A percentile compares a stretch with the other conserved stretches of the same genome.
Evolutionary conservation across 2,329 filamentous ascomycete genomes (phyloP).

Genomic region (Phialocephala subalpina): DNA sequence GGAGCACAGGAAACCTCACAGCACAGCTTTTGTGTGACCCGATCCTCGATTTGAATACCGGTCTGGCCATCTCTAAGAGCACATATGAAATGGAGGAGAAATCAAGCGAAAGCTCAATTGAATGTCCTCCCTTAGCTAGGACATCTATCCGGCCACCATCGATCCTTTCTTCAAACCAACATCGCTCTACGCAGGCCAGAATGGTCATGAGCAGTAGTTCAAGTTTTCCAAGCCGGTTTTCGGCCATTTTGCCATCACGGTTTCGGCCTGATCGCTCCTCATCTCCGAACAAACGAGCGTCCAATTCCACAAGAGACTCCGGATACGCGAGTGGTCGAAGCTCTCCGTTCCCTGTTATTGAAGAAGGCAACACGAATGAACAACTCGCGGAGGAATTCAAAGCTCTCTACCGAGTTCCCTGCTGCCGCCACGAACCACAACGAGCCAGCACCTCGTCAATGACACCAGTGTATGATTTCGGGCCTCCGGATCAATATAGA

Average conservation of each 20-base stretch:
- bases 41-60: background rate
- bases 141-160: background rate
- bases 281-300: slow-evolving; percentile 20
- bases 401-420: slow-evolving; percentile 29
- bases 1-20: background rate
- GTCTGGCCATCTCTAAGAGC: background rate
- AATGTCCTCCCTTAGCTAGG: background rate
- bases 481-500: slow-evolving; percentile 14
- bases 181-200: background rate
- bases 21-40: background rate
- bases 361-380: slow-evolving; percentile 17
- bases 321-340: slow-evolving; percentile 27
- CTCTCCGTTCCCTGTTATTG: slow-evolving; percentile 13
- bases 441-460: background rate
- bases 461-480: slow-evolving; percentile 2
- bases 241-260: background rate
- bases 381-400: slow-evolving; percentile 29
- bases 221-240: background rate
- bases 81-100: background rate
- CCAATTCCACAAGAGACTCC: slow-evolving; percentile 25
- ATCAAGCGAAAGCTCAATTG: background rate
- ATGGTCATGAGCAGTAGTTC: background rate
- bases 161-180: background rate
- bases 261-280: slow-evolving; percentile 6
- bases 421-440: slow-evolving; percentile 27